Base-by-base conservation (phyloP, 495 filamentous ascomycete genomes). In the Neurospora hispaniola region DNA sequence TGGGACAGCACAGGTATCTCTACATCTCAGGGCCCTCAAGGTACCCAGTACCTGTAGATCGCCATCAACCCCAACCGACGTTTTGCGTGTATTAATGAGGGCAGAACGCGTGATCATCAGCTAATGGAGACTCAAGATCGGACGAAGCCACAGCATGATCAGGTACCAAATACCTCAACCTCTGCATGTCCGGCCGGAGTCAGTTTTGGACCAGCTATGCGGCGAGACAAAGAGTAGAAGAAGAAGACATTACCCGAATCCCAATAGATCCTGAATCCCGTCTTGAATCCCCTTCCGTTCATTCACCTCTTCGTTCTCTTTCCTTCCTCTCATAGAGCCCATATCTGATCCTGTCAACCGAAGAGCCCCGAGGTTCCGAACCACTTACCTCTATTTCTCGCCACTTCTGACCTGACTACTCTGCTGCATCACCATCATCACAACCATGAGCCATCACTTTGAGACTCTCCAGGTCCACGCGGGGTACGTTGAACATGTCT, bases 391-490 rank as follows among this genome's bases (percentile, higher is more conserved):
- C 27, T 14, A 44, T 18, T 41, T 44, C 41, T n/a, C 71, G 43
- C 66, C 70, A 74, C 69, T 72, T 62, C 69, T 71, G 73, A 69
- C 69, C 73, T 39, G 1, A 66, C 35, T 16, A 27, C 27, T 41
- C 69, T 62, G 42, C 42, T 20, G n/a, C 43, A 35, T 12, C 62
- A 59, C 5, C 69, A 39, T 39, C 74, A 5, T 40, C 44, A 46
- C 42, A 69, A 72, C 59, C 74, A 83, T 83, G 81, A 80, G 80
- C 79, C 82, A 81, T 75, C 79, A 87, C 76, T 99, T 99, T 76
- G 96, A 98, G 87, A 98, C 96, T 71, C 90, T 98, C 79, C 96
- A 98, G 85, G 88, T 99, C 74, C 96, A 99, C 82, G 96, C 94
- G 80, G 95, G 95, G 94, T 96, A 89, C 69, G 85, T 79, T 18